Evolutionary conservation across 208 protist genomes (phyloP).

Genomic region (Trypanosoma congolense): DNA sequence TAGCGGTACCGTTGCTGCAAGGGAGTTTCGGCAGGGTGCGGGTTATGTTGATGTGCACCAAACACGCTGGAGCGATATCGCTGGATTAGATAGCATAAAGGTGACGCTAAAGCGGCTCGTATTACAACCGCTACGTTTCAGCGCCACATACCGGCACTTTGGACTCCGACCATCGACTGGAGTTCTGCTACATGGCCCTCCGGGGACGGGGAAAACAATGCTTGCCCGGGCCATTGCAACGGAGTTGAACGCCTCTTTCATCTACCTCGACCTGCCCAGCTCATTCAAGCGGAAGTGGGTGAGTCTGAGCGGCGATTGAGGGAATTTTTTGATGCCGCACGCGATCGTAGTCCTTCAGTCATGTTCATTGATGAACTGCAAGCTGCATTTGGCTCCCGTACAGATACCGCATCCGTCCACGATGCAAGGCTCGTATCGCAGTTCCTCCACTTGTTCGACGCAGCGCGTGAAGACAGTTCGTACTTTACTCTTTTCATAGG

Average conservation of each 20-base stretch:
- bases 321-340: conserved; percentile 78
- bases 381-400: conserved; percentile 59
- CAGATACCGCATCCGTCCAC: not conserved
- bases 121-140: conserved; percentile 31
- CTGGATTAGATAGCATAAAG: conserved; percentile 62
- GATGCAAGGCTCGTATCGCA: conserved; percentile 55
- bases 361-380: conserved; percentile 96
- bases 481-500: conserved; percentile 73
- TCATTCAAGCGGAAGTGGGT: conserved; percentile 88
- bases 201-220: conserved; percentile 92
- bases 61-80: conserved; percentile 73
- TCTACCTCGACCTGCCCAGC: conserved; percentile 81
- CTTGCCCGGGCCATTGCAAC: conserved; percentile 89
- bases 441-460: conserved; percentile 68
- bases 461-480: conserved; percentile 47
- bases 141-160: conserved; percentile 25
- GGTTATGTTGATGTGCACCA: conserved; percentile 75
- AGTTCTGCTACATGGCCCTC: conserved; percentile 85
- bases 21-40: conserved; percentile 39
- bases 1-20: conserved; percentile 40
- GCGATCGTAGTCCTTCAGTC: conserved; percentile 68
- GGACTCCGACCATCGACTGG: conserved; percentile 83
- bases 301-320: conserved; percentile 85
- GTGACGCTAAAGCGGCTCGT: conserved; percentile 40
- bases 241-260: conserved; percentile 84